Evolutionary conservation across 225 moss, liverwort and hornwort genomes (phyloP).

Genomic region (Physcomitrellopsis africana): DNA sequence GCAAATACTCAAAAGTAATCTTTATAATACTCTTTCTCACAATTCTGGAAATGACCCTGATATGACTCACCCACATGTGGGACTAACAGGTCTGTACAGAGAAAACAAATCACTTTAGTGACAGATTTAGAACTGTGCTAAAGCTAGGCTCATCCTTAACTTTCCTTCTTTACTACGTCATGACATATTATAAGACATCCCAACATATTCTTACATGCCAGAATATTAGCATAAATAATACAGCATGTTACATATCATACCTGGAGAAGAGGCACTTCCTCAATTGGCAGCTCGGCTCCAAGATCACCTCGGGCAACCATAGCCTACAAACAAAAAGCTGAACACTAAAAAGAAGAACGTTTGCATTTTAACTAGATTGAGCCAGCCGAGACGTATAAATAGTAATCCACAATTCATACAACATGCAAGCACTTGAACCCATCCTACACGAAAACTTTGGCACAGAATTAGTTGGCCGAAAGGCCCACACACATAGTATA

Average conservation of each 20-base stretch:
- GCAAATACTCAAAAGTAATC: not conserved
- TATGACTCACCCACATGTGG: not conserved
- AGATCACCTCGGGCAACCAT: slow-evolving; percentile 95
- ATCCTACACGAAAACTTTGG: not conserved
- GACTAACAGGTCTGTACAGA: not conserved
- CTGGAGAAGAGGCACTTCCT: slow-evolving; percentile 85
- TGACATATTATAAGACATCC: not conserved
- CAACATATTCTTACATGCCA: not conserved
- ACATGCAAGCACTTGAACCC: not conserved
- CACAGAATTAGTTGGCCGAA: not conserved
- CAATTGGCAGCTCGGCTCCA: slow-evolving; percentile 82
- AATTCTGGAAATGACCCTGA: not conserved
- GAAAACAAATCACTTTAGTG: not conserved
- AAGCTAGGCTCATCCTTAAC: not conserved
- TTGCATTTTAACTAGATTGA: slow-evolving; percentile 23
- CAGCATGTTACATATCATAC: slow-evolving; percentile 29
- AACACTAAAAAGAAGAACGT: not conserved
- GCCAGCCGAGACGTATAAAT: not conserved
- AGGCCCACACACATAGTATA: not conserved
- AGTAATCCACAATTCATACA: not conserved
- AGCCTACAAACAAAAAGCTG: slow-evolving; percentile 40
- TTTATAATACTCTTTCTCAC: not conserved
- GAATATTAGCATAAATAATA: not conserved
- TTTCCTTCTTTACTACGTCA: not conserved
- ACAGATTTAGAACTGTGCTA: not conserved